phyloP scores from a whole-genome alignment of 2,329 filamentous ascomycete species.

The Balansia obtecta region DNA sequence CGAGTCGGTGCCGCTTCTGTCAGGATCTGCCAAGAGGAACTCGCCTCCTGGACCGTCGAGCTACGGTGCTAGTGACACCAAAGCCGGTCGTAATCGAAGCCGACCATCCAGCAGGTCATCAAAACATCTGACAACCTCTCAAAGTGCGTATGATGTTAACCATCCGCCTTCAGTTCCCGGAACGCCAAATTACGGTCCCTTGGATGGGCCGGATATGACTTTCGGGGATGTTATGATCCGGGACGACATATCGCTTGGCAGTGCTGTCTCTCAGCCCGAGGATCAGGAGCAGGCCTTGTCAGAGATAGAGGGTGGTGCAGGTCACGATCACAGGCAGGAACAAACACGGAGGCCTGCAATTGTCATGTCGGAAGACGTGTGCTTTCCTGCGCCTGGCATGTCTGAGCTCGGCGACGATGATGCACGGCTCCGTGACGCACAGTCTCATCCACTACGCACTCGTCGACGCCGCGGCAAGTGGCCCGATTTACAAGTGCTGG shows the following conservation, averaged over 20 bases:
- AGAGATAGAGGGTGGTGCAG: conserved; percentile 12
- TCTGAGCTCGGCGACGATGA: conserved; percentile 78
- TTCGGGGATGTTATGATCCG: conserved; percentile 61
- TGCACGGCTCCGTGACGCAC: conserved; percentile 31
- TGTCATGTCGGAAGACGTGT: conserved; percentile 75
- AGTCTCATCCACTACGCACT: conserved; percentile 20
- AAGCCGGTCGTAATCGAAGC: conserved; percentile 22
- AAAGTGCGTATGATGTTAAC: conserved; percentile 45
- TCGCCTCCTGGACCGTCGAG: conserved; percentile 16
- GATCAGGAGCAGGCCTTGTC: conserved; percentile 21
- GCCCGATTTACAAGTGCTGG: conserved; percentile 74
- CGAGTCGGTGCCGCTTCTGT: conserved; percentile 44
- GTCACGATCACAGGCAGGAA: conserved; percentile 18
- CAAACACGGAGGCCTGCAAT: conserved; percentile 37
- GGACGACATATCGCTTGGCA: conserved; percentile 41
- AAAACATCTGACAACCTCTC: conserved; percentile 23
- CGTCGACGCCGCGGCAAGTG: conserved; percentile 60
- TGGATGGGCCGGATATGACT: conserved; percentile 39
- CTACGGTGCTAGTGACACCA: conserved; percentile 32
- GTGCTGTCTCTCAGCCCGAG: conserved; percentile 16
- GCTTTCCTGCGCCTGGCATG: conserved; percentile 63
- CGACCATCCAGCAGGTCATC: conserved; percentile 41
- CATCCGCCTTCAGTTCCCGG: conserved; percentile 57
- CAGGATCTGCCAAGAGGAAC: conserved; percentile 17
- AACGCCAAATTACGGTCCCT: conserved; percentile 40